Conservation (phyloP, 106 monocot species). For the Apostasia shenzhenica region DNA sequence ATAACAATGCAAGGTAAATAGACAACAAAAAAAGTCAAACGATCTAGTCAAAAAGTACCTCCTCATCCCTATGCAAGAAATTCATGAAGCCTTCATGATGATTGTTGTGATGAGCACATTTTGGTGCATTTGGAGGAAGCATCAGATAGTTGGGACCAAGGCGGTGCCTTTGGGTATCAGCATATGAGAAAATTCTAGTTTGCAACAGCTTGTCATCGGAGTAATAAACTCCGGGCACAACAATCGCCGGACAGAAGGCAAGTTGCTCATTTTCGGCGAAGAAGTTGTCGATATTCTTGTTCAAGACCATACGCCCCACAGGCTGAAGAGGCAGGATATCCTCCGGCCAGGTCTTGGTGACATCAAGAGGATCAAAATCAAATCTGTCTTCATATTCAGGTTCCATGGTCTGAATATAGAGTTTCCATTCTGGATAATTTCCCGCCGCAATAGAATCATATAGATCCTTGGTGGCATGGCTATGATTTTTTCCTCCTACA, state of each 20-base stretch:
- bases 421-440: conserved; percentile 83
- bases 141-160: conserved; percentile 74
- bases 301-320: conserved; percentile 78
- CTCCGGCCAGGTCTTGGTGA: conserved; percentile 88
- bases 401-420: conserved; percentile 77
- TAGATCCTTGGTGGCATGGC: conserved; percentile 84
- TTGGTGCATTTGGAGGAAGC: conserved; percentile 69
- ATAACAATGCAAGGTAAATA: background rate
- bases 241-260: conserved; percentile 58
- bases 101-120: conserved; percentile 63
- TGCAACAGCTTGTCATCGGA: conserved; percentile 71
- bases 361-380: conserved; percentile 89
- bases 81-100: conserved; percentile 79
- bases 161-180: conserved; percentile 70
- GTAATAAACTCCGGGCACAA: conserved; percentile 65
- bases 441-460: conserved; percentile 68
- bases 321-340: conserved; percentile 79
- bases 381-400: conserved; percentile 65
- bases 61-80: conserved; percentile 78
- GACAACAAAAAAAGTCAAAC: background rate
- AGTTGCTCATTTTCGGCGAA: conserved; percentile 63
- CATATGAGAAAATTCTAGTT: conserved; percentile 53
- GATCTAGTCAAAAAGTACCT: conserved; percentile 18
- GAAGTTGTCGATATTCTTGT: conserved; percentile 84
- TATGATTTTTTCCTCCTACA: conserved; percentile 76